phyloP scores from a whole-genome alignment of 169 alveolate genomes.

The Babesia caballi region DNA sequence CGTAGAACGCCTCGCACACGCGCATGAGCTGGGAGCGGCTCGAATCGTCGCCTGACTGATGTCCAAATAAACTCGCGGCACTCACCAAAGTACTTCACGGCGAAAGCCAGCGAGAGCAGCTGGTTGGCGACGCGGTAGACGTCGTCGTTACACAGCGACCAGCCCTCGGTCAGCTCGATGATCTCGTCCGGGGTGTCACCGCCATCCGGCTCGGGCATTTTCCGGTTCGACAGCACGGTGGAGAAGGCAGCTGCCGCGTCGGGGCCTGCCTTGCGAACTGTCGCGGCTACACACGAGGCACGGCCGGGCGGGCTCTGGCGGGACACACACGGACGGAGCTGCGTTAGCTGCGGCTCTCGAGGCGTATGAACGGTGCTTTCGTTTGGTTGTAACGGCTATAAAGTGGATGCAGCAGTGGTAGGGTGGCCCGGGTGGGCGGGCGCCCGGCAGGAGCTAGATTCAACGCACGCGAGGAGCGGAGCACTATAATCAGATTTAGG shows the following conservation, averaged over 20 bases:
- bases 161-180: constrained; percentile 49
- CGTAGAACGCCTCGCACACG: constrained; percentile 26
- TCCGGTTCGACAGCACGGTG: background rate
- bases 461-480: too few species aligned
- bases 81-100: constrained; percentile 58
- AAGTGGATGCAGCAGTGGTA: too few species aligned
- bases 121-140: constrained; percentile 53
- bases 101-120: constrained; percentile 46
- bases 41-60: constrained; percentile 16
- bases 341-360: too few species aligned
- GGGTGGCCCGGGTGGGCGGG: too few species aligned
- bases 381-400: too few species aligned
- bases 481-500: too few species aligned
- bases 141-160: constrained; percentile 64
- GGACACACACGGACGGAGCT: too few species aligned
- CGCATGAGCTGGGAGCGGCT: constrained; percentile 7
- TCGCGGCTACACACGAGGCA: background rate
- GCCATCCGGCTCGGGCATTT: constrained; percentile 10
- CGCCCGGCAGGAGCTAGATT: too few species aligned
- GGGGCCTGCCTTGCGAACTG: background rate
- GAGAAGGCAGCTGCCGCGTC: background rate
- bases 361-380: too few species aligned
- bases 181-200: constrained; percentile 19
- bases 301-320: too few species aligned
- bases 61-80: background rate